These are phyloP conservation scores for Phytophthora sp. DNA, from an alignment of 352 stramenopile genomes.

Conservation along the genomic window DNA sequence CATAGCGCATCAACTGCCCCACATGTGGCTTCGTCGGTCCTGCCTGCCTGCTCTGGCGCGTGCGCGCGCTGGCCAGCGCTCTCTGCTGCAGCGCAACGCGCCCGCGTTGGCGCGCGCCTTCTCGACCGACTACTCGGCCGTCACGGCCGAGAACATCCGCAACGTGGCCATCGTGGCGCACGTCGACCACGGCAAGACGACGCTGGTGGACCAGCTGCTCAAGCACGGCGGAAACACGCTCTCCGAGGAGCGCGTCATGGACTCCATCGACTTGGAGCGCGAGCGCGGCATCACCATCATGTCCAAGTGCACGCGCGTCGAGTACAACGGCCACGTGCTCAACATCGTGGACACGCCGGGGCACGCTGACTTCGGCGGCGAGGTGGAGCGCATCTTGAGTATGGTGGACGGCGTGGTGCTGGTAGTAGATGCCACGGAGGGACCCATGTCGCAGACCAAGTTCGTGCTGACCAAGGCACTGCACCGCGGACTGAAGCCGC, in stretches of 20 bases:
- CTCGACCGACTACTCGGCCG: conserved; percentile 41
- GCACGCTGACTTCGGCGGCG: conserved; percentile 98
- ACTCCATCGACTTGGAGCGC: conserved; percentile 98
- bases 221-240: conserved; percentile 93
- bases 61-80: conserved; percentile 33
- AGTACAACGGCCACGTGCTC: conserved; percentile 94
- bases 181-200: conserved; percentile 99
- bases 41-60: conserved; percentile 51
- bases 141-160: conserved; percentile 69
- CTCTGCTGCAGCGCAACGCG: conserved; percentile 34
- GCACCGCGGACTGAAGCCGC: conserved; percentile 89
- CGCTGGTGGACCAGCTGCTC: conserved; percentile 97
- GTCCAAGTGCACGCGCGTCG: conserved; percentile 97
- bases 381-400: conserved; percentile 97
- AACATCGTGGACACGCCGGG: conserved; percentile 99
- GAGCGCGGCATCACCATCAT: conserved; percentile 99
- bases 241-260: conserved; percentile 95
- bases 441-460: conserved; percentile 98
- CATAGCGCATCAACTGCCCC: conserved; percentile 18
- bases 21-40: conserved; percentile 72
- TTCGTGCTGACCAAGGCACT: conserved; percentile 98
- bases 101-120: conserved; percentile 48
- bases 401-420: conserved; percentile 98
- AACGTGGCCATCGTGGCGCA: conserved; percentile 94
- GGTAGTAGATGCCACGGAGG: conserved; percentile 97